A percentile compares a stretch with the other conserved stretches of the same genome.
Conservation (phyloP, 306 rosid species). For the Vachellia collinsii region DNA sequence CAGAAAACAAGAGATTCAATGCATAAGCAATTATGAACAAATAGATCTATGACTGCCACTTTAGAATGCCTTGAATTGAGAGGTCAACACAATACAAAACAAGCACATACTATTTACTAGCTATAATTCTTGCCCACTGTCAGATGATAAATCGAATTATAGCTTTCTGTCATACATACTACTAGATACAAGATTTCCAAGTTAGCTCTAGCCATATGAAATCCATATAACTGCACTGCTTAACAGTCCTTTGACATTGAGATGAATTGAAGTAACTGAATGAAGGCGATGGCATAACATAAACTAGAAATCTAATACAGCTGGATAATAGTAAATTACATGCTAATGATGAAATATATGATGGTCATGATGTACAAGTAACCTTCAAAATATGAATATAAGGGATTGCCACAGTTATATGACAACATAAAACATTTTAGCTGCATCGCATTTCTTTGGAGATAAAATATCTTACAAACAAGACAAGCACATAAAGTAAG, state of each 20-base stretch:
- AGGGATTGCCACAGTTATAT: neutral
- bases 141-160: slow-evolving; percentile 7
- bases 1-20: neutral
- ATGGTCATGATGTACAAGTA: neutral
- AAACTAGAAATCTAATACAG: neutral
- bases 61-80: slow-evolving; percentile 3
- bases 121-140: neutral
- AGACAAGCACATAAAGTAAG: neutral
- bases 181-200: neutral
- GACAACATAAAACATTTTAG: neutral
- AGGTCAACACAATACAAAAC: neutral
- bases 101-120: neutral
- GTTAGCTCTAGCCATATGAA: neutral
- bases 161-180: neutral
- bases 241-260: neutral
- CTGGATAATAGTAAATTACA: neutral
- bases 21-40: neutral
- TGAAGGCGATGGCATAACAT: neutral
- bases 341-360: neutral
- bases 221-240: neutral
- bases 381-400: neutral
- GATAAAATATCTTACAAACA: neutral
- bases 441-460: neutral
- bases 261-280: neutral
- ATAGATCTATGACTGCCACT: slow-evolving; percentile 1